Percentiles rank a stretch among this genome's conserved stretches.
phyloP scores from a whole-genome alignment of 2,329 filamentous ascomycete genomes.

The Aspergillus sp. region DNA sequence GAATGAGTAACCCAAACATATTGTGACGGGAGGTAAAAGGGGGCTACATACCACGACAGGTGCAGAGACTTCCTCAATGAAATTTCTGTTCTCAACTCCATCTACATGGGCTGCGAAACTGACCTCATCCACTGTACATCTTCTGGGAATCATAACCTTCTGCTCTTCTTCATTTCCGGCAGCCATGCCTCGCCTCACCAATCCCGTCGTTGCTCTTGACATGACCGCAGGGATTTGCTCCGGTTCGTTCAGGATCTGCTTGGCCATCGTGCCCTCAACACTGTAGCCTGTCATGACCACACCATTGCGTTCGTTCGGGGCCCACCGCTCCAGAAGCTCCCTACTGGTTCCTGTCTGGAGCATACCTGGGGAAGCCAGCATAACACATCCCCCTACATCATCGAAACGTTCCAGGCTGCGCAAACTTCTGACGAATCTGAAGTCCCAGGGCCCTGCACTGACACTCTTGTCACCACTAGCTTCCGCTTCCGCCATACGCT shows the following conservation, averaged over 20 bases:
- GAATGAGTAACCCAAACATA: slow-evolving; percentile 6
- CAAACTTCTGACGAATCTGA: slow-evolving; percentile 87
- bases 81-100: slow-evolving; percentile 91
- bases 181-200: slow-evolving; percentile 61
- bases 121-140: slow-evolving; percentile 91
- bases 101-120: slow-evolving; percentile 97
- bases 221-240: slow-evolving; percentile 95
- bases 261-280: slow-evolving; percentile 97
- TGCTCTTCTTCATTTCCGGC: slow-evolving; percentile 70
- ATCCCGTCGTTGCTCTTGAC: slow-evolving; percentile 61
- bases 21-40: neutral
- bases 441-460: slow-evolving; percentile 81
- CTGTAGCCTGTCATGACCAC: slow-evolving; percentile 98
- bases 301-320: slow-evolving; percentile 94
- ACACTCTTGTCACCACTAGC: slow-evolving; percentile 75
- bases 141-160: slow-evolving; percentile 84
- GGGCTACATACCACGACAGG: slow-evolving; percentile 78
- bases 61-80: slow-evolving; percentile 90
- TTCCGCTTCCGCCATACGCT: slow-evolving; percentile 88
- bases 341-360: slow-evolving; percentile 93
- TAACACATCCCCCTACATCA: slow-evolving; percentile 91
- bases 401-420: slow-evolving; percentile 95
- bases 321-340: slow-evolving; percentile 92
- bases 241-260: slow-evolving; percentile 91
- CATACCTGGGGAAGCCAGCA: slow-evolving; percentile 98